These are phyloP conservation scores for Arthrobotrys megalospora DNA, from an alignment of 2,329 filamentous ascomycete genomes.

Conservation along the genomic window DNA sequence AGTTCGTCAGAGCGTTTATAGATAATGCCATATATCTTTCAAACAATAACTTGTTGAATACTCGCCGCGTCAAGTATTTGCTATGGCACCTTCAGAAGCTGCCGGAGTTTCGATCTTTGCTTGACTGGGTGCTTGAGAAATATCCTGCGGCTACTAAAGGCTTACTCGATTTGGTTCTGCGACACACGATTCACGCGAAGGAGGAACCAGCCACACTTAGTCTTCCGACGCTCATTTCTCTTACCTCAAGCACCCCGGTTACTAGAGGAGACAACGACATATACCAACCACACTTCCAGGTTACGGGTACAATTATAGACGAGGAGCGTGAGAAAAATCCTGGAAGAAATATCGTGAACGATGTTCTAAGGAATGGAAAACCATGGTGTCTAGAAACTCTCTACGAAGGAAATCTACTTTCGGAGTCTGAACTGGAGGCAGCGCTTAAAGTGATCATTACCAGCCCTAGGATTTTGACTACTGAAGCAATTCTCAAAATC, in stretches of 20 bases:
- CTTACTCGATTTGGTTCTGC: neutral
- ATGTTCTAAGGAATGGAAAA: neutral
- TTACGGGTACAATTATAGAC: no score
- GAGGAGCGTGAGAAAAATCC: neutral
- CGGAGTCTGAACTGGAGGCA: neutral
- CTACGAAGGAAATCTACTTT: neutral
- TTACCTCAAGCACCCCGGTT: neutral
- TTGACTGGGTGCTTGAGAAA: neutral
- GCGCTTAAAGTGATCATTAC: neutral
- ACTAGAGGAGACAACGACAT: no score
- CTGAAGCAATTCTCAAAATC: neutral
- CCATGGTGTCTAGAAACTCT: constrained; percentile 12
- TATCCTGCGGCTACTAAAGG: neutral
- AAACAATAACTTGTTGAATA: neutral
- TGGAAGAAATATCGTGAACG: neutral
- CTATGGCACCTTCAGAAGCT: neutral
- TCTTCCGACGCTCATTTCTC: neutral
- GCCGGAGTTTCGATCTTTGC: constrained; percentile 13
- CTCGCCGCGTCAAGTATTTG: neutral
- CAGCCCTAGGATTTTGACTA: neutral
- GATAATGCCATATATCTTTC: neutral
- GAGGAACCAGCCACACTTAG: neutral
- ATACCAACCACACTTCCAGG: no score
- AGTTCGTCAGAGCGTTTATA: neutral
- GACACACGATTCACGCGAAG: neutral